Conservation (phyloP, 1,284 basidiomycete species). For the Apiotrichum montevideense region DNA sequence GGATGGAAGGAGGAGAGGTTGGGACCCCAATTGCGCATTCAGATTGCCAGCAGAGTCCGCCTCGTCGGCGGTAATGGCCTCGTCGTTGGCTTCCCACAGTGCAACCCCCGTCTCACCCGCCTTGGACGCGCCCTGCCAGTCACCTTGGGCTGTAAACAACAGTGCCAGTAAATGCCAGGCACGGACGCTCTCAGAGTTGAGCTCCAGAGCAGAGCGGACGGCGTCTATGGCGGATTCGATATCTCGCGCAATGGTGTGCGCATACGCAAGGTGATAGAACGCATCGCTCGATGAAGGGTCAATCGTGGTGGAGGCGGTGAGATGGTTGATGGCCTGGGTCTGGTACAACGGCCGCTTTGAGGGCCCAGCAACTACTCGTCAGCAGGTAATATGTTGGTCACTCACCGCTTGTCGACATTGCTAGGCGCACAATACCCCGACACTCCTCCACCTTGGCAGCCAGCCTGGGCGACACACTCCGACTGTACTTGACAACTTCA, state of each 20-base stretch:
- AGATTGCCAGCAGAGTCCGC: slow-evolving; percentile 17
- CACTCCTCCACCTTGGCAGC: slow-evolving; percentile 37
- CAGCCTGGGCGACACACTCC: slow-evolving; percentile 7
- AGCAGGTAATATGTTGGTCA: slow-evolving; percentile 4
- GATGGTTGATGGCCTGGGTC: slow-evolving; percentile 56
- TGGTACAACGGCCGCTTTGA: slow-evolving; percentile 58
- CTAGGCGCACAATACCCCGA: slow-evolving; percentile 45
- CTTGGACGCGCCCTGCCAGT: slow-evolving; percentile 71
- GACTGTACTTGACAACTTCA: slow-evolving; percentile 27
- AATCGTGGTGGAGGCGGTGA: slow-evolving; percentile 55
- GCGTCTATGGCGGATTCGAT: slow-evolving; percentile 62
- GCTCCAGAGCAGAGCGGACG: slow-evolving; percentile 70
- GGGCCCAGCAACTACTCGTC: slow-evolving; percentile 58
- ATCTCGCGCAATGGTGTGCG: slow-evolving; percentile 65
- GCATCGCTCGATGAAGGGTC: slow-evolving; percentile 57
- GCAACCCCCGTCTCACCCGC: slow-evolving; percentile 66
- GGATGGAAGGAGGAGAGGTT: slow-evolving; percentile 2
- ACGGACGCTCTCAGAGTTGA: slow-evolving; percentile 63
- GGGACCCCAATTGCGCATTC: slow-evolving; percentile 15
- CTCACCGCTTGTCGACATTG: slow-evolving; percentile 37
- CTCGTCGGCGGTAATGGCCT: slow-evolving; percentile 17
- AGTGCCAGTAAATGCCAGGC: slow-evolving; percentile 91
- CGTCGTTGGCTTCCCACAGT: slow-evolving; percentile 51
- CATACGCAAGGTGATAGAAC: slow-evolving; percentile 75
- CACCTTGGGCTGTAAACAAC: slow-evolving; percentile 68